Evolutionary conservation across 768 basidiomycete genomes (phyloP).

Genomic region (Russula ochroleuca): DNA sequence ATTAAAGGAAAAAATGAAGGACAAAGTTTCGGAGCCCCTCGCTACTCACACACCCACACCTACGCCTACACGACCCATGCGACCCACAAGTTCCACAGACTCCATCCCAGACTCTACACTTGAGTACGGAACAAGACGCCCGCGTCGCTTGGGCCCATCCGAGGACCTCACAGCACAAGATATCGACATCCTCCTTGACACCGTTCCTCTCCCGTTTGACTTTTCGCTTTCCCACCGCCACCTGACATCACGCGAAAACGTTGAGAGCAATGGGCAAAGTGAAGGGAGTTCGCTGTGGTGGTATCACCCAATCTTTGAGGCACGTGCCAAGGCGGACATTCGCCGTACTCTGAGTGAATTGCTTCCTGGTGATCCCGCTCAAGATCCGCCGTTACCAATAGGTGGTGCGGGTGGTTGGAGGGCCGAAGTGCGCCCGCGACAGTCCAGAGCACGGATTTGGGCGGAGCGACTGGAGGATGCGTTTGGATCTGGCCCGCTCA

Average conservation of each 20-base stretch:
- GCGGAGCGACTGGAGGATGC: constrained; percentile 20
- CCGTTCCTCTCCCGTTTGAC: constrained; percentile 10
- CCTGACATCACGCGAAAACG: background rate
- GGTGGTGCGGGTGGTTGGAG: background rate
- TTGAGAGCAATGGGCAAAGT: background rate
- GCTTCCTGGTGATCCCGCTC: constrained; percentile 15
- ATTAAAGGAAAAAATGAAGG: background rate
- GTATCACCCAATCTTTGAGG: constrained; percentile 16
- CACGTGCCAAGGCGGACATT: constrained; percentile 21
- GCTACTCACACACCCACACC: background rate
- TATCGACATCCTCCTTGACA: constrained; percentile 10
- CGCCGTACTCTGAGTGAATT: constrained; percentile 8
- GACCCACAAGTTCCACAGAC: background rate
- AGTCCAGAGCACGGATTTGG: constrained; percentile 17
- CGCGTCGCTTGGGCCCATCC: constrained; percentile 2
- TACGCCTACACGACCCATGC: background rate
- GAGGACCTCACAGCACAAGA: constrained; percentile 2
- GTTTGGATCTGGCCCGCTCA: constrained; percentile 23
- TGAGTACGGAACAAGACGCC: constrained; percentile 5
- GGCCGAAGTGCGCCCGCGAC: constrained; percentile 14
- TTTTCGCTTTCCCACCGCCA: background rate
- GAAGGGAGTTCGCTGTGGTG: constrained; percentile 15
- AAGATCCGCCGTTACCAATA: constrained; percentile 2
- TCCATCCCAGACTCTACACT: background rate
- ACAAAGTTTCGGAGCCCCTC: background rate